Conservation (phyloP, 176 grass and related monocot species). For the Canna indica region DNA sequence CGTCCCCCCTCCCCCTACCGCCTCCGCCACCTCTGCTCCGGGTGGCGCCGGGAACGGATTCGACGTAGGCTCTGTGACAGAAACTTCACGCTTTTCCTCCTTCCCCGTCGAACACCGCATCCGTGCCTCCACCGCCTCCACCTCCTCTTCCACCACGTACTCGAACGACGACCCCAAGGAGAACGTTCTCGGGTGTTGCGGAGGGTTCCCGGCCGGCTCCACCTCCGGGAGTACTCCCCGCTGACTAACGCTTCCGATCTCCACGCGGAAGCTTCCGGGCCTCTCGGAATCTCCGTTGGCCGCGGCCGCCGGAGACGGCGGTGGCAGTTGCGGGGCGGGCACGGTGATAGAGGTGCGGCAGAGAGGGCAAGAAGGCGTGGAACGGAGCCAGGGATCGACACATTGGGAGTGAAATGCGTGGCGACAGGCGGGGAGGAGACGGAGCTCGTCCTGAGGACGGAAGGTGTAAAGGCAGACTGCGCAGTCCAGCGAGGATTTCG, state of each 20-base stretch:
- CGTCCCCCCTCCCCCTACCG: conserved; percentile 40
- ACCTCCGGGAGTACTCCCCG: conserved; percentile 28
- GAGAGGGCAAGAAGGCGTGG: conserved; percentile 77
- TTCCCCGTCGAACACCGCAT: not conserved
- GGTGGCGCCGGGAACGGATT: not conserved
- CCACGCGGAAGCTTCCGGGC: conserved; percentile 65
- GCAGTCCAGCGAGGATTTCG: conserved; percentile 83
- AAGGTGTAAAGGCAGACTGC: conserved; percentile 83
- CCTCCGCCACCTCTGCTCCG: conserved; percentile 10
- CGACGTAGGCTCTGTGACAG: not conserved
- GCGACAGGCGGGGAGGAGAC: conserved; percentile 72
- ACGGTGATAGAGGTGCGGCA: conserved; percentile 65
- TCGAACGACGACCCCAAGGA: conserved; percentile 67
- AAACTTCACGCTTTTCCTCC: not conserved
- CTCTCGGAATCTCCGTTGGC: conserved; percentile 23
- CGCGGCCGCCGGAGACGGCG: conserved; percentile 14
- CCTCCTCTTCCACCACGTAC: conserved; percentile 48
- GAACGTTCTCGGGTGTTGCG: conserved; percentile 34
- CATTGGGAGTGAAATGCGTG: conserved; percentile 83
- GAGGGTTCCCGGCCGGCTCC: conserved; percentile 25
- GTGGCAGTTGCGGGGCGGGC: conserved; percentile 33
- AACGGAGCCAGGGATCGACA: conserved; percentile 89
- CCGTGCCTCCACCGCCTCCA: not conserved
- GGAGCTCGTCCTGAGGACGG: conserved; percentile 60
- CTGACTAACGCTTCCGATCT: conserved; percentile 80